These are phyloP conservation scores for Trichoderma pleuroti DNA, from an alignment of 2,329 filamentous ascomycete genomes.

Conservation along the genomic window DNA sequence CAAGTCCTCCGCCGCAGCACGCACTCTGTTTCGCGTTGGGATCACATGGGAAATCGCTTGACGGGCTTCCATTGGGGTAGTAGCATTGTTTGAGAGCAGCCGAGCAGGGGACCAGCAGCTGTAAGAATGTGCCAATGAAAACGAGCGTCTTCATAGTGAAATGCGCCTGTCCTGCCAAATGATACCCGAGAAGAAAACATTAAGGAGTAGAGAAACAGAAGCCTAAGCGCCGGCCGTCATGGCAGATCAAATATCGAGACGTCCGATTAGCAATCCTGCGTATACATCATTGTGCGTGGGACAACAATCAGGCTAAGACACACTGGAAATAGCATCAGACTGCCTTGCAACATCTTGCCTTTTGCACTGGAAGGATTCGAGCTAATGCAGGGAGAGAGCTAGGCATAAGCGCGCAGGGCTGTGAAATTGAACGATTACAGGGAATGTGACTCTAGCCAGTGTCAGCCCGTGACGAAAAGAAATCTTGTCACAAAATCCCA, in stretches of 20 bases:
- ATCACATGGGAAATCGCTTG: background rate
- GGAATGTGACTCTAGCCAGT: background rate
- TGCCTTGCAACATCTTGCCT: background rate
- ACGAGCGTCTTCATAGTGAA: background rate
- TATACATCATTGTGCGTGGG: background rate
- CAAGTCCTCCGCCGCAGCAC: background rate
- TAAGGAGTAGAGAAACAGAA: background rate
- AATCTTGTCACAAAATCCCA: background rate
- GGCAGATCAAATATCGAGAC: background rate
- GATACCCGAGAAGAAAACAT: background rate
- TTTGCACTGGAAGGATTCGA: background rate
- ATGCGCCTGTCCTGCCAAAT: background rate
- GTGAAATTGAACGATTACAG: background rate
- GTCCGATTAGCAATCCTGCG: background rate
- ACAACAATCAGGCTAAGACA: background rate
- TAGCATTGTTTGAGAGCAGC: background rate
- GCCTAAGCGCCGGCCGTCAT: background rate
- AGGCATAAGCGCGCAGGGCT: background rate
- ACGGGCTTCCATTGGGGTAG: background rate
- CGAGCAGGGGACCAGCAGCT: background rate
- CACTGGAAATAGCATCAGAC: background rate
- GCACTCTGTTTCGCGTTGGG: background rate
- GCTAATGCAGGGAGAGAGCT: conserved; percentile 9
- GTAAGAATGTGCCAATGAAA: background rate
- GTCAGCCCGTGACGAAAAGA: background rate